Conservation (phyloP, 1,284 basidiomycete species). For the Malassezia cuniculi region DNA sequence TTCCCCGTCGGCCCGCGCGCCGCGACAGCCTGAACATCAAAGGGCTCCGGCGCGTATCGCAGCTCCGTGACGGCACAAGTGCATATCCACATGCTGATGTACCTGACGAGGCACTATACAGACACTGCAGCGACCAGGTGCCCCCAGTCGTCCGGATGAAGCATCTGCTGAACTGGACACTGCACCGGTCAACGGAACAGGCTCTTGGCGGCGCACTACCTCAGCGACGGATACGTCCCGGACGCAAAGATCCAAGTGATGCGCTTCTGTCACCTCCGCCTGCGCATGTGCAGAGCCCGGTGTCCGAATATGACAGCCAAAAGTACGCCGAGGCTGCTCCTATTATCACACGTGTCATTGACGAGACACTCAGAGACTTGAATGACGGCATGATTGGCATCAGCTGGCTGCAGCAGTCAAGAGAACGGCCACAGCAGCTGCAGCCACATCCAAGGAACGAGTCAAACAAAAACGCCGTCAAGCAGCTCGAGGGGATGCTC, state of each 20-base stretch:
- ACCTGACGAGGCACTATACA: conserved; percentile 31
- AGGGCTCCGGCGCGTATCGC: conserved; percentile 24
- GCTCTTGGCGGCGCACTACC: conserved; percentile 19
- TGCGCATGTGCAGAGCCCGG: neutral
- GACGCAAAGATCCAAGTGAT: conserved; percentile 7
- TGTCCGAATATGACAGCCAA: conserved; percentile 22
- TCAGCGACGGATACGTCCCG: conserved; percentile 2
- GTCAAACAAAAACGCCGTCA: conserved; percentile 22
- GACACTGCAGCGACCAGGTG: conserved; percentile 28
- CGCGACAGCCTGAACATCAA: conserved; percentile 33
- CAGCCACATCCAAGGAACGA: conserved; percentile 30
- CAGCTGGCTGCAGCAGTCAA: conserved; percentile 24
- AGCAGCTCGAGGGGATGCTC: conserved; percentile 21
- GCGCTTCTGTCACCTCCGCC: conserved; percentile 6
- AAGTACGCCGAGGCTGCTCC: conserved; percentile 14
- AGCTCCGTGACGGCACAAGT: conserved; percentile 24
- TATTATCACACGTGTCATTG: conserved; percentile 17
- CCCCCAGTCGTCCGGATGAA: conserved; percentile 35
- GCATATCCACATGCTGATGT: conserved; percentile 36
- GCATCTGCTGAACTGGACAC: conserved; percentile 25
- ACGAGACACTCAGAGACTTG: conserved; percentile 25
- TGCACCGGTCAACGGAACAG: conserved; percentile 27
- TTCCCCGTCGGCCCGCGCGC: conserved; percentile 6
- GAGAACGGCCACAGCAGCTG: conserved; percentile 9
- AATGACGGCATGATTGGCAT: conserved; percentile 30